Evolutionary conservation across 78 protist species (phyloP).

Genomic region (Capsaspora owczarzaki): DNA sequence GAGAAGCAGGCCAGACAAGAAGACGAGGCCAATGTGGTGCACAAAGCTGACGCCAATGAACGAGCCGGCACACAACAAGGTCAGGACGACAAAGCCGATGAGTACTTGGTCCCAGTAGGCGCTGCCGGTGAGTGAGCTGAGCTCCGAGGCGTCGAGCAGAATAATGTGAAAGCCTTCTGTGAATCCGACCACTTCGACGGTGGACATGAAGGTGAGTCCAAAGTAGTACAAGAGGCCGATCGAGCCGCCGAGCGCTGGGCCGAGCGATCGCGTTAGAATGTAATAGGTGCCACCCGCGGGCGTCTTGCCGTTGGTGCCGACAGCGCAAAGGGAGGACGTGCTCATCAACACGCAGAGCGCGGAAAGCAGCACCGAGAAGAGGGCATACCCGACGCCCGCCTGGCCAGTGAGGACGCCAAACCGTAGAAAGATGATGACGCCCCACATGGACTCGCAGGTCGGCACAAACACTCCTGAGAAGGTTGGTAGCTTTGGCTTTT

Average conservation of each 20-base stretch:
- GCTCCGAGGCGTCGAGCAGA: not conserved
- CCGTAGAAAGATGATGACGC: conserved; percentile 34
- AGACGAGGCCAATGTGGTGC: not conserved
- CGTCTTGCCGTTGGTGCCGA: conserved; percentile 36
- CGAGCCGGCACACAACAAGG: not conserved
- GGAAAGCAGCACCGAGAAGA: not conserved
- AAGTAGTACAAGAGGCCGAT: conserved; percentile 16
- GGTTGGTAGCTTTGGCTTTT: too few relatives aligned
- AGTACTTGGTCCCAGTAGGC: conserved; percentile 2
- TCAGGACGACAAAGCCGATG: not conserved
- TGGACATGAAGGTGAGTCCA: conserved; percentile 11
- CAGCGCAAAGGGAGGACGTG: conserved; percentile 36
- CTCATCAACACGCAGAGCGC: conserved; percentile 15
- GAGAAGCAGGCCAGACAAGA: conserved; percentile 13
- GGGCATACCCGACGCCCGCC: conserved; percentile 17
- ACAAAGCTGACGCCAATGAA: conserved; percentile 7
- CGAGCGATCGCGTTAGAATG: conserved; percentile 63
- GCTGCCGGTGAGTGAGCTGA: not conserved
- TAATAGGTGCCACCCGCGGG: conserved; percentile 74
- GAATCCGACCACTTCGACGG: conserved; percentile 13
- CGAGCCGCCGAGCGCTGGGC: conserved; percentile 54
- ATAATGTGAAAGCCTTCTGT: not conserved
- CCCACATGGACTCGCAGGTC: too few relatives aligned
- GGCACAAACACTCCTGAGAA: too few relatives aligned
- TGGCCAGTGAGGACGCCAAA: conserved; percentile 16